Evolutionary conservation across 257 asterid genomes (phyloP).

Genomic region (Nicotiana sylvestris): DNA sequence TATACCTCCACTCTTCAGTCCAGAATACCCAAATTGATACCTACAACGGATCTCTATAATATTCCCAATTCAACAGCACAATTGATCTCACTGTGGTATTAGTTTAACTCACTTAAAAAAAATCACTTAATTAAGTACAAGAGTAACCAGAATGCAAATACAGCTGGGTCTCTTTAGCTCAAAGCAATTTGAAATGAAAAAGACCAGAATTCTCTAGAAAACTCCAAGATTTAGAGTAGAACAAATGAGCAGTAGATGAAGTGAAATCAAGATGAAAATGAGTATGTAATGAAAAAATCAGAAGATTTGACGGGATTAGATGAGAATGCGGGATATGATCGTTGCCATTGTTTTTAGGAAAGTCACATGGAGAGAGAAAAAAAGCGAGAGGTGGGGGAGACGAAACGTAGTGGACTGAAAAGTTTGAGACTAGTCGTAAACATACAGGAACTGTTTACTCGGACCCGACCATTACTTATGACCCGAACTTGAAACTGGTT

Average conservation of each 20-base stretch:
- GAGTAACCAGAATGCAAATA: background rate
- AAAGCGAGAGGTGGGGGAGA: slow-evolving; percentile 16
- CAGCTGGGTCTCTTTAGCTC: slow-evolving; percentile 5
- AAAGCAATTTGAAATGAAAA: background rate
- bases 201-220: background rate
- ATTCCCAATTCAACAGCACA: slow-evolving; percentile 22
- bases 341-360: slow-evolving; percentile 27
- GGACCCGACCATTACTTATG: background rate
- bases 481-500: background rate
- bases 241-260: slow-evolving; percentile 8
- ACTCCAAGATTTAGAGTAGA: slow-evolving; percentile 1
- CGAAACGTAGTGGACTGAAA: slow-evolving; percentile 49
- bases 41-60: slow-evolving; percentile 36
- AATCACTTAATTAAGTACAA: background rate
- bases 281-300: slow-evolving; percentile 7
- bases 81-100: background rate
- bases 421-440: slow-evolving; percentile 5
- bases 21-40: slow-evolving; percentile 27
- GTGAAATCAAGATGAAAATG: slow-evolving; percentile 18
- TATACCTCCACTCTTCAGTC: slow-evolving; percentile 11
- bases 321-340: slow-evolving; percentile 16
- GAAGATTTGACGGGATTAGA: slow-evolving; percentile 6
- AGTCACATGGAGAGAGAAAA: slow-evolving; percentile 29
- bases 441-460: background rate
- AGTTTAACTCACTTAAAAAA: background rate